Conservation (phyloP, 73 alveolate species). For the Symbiodinium pilosum region DNA sequence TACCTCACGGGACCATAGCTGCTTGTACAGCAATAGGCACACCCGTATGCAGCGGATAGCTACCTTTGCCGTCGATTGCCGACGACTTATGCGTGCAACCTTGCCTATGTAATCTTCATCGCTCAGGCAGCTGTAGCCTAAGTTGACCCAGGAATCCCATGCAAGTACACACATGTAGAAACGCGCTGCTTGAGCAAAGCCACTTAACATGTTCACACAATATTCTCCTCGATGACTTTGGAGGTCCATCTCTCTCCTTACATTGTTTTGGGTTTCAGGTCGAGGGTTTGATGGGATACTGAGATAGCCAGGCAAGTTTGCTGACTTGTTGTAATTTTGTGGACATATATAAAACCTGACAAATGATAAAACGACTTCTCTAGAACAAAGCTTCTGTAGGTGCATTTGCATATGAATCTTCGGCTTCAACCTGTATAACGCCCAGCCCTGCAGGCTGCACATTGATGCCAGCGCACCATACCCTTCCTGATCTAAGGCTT, state of each 20-base stretch:
- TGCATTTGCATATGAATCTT: not conserved
- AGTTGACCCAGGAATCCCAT: not conserved
- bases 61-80: not conserved
- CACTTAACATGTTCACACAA: too few relatives aligned
- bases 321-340: too few relatives aligned
- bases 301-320: not conserved
- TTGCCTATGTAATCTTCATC: not conserved
- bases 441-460: not conserved
- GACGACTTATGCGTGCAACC: not conserved
- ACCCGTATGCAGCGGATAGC: not conserved
- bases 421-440: not conserved
- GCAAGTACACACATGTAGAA: not conserved
- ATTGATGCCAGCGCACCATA: not conserved
- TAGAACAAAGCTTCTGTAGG: not conserved
- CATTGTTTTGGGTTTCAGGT: too few relatives aligned
- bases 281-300: too few relatives aligned
- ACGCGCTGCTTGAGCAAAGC: not conserved
- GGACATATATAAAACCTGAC: not conserved
- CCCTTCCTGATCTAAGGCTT: not conserved
- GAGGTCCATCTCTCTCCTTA: too few relatives aligned
- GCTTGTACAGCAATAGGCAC: not conserved
- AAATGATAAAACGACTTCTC: too few relatives aligned
- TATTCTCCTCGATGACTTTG: too few relatives aligned
- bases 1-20: not conserved
- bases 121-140: not conserved